Conservation (phyloP, 768 basidiomycete species). For the Crucibulum laeve region DNA sequence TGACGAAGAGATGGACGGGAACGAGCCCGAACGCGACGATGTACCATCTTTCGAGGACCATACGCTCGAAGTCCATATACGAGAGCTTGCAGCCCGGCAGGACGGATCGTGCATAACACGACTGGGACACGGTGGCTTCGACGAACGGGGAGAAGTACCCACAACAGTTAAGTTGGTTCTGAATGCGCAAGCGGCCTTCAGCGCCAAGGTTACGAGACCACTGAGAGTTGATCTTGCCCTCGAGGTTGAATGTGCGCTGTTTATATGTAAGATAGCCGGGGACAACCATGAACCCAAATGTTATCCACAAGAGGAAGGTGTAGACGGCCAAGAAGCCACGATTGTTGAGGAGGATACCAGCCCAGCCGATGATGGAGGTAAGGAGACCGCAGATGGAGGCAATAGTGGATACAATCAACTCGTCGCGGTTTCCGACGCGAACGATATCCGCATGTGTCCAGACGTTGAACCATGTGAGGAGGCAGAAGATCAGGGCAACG, state of each 20-base stretch:
- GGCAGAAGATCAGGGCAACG: conserved; percentile 55
- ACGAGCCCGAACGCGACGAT: conserved; percentile 60
- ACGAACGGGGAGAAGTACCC: conserved; percentile 79
- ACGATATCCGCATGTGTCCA: conserved; percentile 68
- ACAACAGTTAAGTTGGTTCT: conserved; percentile 74
- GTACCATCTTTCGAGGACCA: conserved; percentile 61
- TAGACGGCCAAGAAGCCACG: conserved; percentile 78
- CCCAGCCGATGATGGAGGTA: conserved; percentile 71
- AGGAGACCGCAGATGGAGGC: conserved; percentile 56
- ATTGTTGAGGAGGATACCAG: conserved; percentile 81
- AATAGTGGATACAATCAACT: conserved; percentile 68
- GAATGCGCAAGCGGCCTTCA: conserved; percentile 59
- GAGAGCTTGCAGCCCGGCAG: conserved; percentile 71
- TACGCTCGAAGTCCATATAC: conserved; percentile 55
- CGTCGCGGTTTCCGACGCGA: conserved; percentile 61
- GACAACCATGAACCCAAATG: conserved; percentile 63
- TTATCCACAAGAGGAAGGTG: conserved; percentile 73
- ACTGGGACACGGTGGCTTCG: conserved; percentile 70
- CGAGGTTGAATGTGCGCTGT: conserved; percentile 68
- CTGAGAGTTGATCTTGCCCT: conserved; percentile 75
- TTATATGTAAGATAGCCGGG: conserved; percentile 83
- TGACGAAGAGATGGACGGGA: conserved; percentile 61
- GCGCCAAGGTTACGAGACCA: conserved; percentile 65
- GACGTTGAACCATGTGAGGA: conserved; percentile 77
- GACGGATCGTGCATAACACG: conserved; percentile 69